Evolutionary conservation across 2,329 filamentous ascomycete species (phyloP).

Genomic region (Fusarium sp.): DNA sequence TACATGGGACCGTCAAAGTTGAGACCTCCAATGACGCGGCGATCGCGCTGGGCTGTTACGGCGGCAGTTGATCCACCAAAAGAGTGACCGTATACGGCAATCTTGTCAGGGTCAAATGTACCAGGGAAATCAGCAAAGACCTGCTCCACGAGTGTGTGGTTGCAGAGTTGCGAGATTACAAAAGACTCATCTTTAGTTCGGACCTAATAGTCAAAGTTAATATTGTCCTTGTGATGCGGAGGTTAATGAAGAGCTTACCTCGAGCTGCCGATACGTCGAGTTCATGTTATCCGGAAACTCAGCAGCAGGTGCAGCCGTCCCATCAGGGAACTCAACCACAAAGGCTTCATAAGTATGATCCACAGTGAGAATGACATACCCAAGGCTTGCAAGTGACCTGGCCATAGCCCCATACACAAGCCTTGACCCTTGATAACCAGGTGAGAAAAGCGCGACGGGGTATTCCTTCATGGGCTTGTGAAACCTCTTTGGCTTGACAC

Average conservation of each 20-base stretch:
- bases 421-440: conserved; percentile 54
- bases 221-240: accelerated
- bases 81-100: conserved; percentile 22
- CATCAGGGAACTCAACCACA: conserved; percentile 58
- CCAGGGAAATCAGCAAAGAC: conserved; percentile 18
- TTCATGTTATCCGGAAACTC: neutral
- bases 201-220: neutral
- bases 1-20: conserved; percentile 26
- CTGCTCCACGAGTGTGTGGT: conserved; percentile 13
- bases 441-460: conserved; percentile 51
- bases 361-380: conserved; percentile 57
- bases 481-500: neutral
- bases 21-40: conserved; percentile 48
- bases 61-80: conserved; percentile 33
- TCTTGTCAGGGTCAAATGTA: neutral
- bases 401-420: conserved; percentile 55
- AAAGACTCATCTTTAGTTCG: conserved; percentile 14
- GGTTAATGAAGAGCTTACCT: neutral
- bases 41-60: conserved; percentile 44
- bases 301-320: conserved; percentile 34
- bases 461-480: neutral
- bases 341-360: conserved; percentile 59
- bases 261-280: neutral
- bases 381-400: conserved; percentile 56
- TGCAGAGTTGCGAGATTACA: conserved; percentile 36